Base-by-base conservation (phyloP, 208 protist species). In the Tritrichomonas musculus region DNA sequence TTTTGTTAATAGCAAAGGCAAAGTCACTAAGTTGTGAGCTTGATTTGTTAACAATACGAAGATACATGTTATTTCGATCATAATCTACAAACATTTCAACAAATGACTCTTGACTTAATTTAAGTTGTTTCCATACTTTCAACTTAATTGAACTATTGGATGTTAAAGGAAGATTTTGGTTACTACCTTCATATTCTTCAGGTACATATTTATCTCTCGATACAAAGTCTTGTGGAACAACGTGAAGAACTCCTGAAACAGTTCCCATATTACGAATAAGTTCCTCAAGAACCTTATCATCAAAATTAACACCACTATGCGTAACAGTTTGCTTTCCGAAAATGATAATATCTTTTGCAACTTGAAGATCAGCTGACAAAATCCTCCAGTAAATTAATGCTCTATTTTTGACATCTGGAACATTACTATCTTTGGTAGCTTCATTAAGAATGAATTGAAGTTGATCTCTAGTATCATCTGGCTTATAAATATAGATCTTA, bases 331-430 rank as follows among this genome's bases (percentile, higher is more conserved):
- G 41, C n/a, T 88, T 88, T 22, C 17, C 17, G 47, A 88, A 88
- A 27, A 60, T 36, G 17, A 88, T 27, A 0, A 92, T 33, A 92
- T 64, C 88, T 66, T 92, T 92, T 25, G 88, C 88, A 14, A 69
- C 27, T 9, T 30, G 20, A 20, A 55, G 25, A 30, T 92, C 88
- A 39, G 55, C 36, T 13, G 50, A 69, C 2, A 92, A 49, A 8
- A 92, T 11, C 36, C 88, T 64, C 88, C 88, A 92, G 27, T 92
- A 92, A 49, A 92, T 41, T 30, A 72, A 92, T 5, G 55, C 88
- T 44, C 88, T 3, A 39, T 92, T 69, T 14, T 69, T 64, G 1
- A 92, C 55, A 49, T 92, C 88, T 47, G 88, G 88, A 44, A 44
- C 27, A 33, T 92, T 69, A 47, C 36, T 13, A 36, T 66, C 39